A percentile compares a stretch with the other conserved stretches of the same genome.
Evolutionary conservation across 2,329 filamentous ascomycete genomes (phyloP).

Genomic region (Neoarthrinium moseri): DNA sequence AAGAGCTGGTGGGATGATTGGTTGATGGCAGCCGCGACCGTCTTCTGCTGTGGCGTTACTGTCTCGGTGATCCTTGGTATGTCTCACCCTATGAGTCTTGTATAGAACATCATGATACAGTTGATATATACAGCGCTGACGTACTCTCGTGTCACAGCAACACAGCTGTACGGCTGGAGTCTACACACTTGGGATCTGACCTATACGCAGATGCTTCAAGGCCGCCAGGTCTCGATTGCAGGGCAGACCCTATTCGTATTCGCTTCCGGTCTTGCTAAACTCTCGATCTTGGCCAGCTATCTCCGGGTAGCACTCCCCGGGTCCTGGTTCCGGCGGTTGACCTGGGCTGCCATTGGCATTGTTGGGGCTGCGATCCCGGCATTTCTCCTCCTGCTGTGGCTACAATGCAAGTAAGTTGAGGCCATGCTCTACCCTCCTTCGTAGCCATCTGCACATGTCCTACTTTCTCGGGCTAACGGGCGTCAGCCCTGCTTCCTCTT

Average conservation of each 20-base stretch:
- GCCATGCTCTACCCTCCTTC: too few relatives aligned
- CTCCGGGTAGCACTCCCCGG: slow-evolving; percentile 34
- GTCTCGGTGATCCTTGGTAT: slow-evolving; percentile 23
- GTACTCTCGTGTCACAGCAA: too few relatives aligned
- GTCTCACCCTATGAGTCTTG: too few relatives aligned
- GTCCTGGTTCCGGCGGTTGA: slow-evolving; percentile 32
- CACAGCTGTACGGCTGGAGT: slow-evolving; percentile 34
- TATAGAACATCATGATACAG: too few relatives aligned
- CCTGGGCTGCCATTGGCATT: slow-evolving; percentile 23
- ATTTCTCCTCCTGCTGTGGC: slow-evolving; percentile 34
- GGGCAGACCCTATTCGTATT: slow-evolving; percentile 38
- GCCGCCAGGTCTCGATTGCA: slow-evolving; percentile 36
- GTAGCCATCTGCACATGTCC: too few relatives aligned
- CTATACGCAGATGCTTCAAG: slow-evolving; percentile 22
- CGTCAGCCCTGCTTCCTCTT: slow-evolving; percentile 19
- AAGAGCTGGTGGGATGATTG: slow-evolving; percentile 37
- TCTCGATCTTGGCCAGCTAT: slow-evolving; percentile 39
- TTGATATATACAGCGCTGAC: too few relatives aligned
- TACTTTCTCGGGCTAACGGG: not conserved
- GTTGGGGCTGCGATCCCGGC: slow-evolving; percentile 26
- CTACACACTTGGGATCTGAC: slow-evolving; percentile 37
- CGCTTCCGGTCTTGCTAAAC: slow-evolving; percentile 35
- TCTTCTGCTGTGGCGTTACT: slow-evolving; percentile 14
- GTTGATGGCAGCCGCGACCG: slow-evolving; percentile 37
- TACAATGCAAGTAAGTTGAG: slow-evolving; percentile 33